Base-by-base conservation (phyloP, 257 asterid genomes). In the Solanum dulcamara region DNA sequence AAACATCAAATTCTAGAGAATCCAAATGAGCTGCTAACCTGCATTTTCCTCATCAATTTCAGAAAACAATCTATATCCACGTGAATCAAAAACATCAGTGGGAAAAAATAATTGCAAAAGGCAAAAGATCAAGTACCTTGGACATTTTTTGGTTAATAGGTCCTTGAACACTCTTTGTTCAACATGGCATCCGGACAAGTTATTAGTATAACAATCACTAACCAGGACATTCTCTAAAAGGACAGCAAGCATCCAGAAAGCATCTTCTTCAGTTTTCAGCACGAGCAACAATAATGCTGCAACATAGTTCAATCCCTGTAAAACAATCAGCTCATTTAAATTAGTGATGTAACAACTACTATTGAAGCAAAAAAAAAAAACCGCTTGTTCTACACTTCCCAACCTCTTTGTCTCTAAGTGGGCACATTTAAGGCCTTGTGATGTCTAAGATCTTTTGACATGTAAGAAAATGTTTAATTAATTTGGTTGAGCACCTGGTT, bases 191-290 rank as follows among this genome's bases (percentile, higher is more conserved):
- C 99, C 99, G 64, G 98, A 94, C 87, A 97, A 90, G 90, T 97
- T 95, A 40, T 84, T 93, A 20, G 98, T 95, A 91, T 97, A 97
- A 80, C 99, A 97, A 89, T 97, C 99, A 87, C 75, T 94, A 84
- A 95, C 99, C 90, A 97, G 89, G 38, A 97, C 99, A 18, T 95
- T 89, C 90, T 97, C 99, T 62, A 97, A 87, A 86, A 97, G 97
- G 86, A 95, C 97, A 53, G 98, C 93, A 84, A 97, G 98, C 99
- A 97, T 97, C 99, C 99, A 95, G 89, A 97, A 97, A 64, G 99
- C 98, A 30, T 97, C 99, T 89, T 97, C 98, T 91, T 97, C 99
- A 5, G 97, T 97, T 91, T 94, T 95, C 98, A 97, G 94, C 86
- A 97, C 99, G 83, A 97, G 97, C 93, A 97, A 87, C 87, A 97